Base-by-base conservation (phyloP, 169 alveolate species). In the Cryptosporidium andersoni region DNA sequence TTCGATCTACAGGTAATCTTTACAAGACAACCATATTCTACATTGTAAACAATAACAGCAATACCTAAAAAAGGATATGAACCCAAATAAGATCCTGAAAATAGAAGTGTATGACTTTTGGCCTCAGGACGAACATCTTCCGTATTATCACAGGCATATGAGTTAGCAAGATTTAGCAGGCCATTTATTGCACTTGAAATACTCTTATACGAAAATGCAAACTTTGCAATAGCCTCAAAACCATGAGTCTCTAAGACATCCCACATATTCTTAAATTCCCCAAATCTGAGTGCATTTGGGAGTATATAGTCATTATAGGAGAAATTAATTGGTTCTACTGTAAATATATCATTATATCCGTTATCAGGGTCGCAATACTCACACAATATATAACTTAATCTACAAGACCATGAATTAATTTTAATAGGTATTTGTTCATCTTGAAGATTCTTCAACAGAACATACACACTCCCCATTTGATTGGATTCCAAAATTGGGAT, bases 161-260 rank as follows among this genome's bases (percentile, higher is more conserved):
- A 66, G 45, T 89, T 89, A 25, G 82, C 80, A 4, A 82, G 81
- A 11, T 85, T 65, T 65, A 89, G 80, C 16, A 89, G 82, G 2
- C 92, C 92, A n/a, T 81, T 63, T 4, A 89, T 91, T 34, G 92
- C 92, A n/a, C 66, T 56, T 25, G 85, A 80, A 3, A 89, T 89
- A 43, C 63, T 89, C 65, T 89, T 88, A 63, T 88, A 89, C 25
- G 89, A 88, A 39, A 89, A 62, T 2, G 91, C 81, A 58, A 89
- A 89, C 81, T 89, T 89, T 48, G 91, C 89, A 4, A 82, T 64
- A 16, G 53, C 60, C 36, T 89, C 92, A 36, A 89, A 51, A 51
- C 89, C 88, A 4, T 11, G 48, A 11, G 81, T 65, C 6, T 80
- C 82, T 53, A 89, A 74, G 37, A 52, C 82, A 5, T 80, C 81